Conservation (phyloP, 1,284 basidiomycete species). For the Leccinum angustisporum region DNA sequence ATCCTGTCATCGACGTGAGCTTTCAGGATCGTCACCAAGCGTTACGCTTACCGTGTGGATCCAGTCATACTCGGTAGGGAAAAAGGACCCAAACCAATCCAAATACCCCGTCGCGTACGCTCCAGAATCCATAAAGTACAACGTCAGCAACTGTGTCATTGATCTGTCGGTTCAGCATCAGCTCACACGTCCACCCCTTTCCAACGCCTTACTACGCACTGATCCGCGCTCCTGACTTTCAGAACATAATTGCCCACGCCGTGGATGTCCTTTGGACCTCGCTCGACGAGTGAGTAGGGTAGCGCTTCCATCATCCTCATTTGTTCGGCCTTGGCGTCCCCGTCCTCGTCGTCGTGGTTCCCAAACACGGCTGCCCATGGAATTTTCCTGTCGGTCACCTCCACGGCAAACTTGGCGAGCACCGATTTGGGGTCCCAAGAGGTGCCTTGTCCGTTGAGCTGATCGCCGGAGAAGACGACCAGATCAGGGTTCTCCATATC, state of each 20-base stretch:
- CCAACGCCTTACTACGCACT: slow-evolving; percentile 39
- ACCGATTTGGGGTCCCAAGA: slow-evolving; percentile 87
- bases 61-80: slow-evolving; percentile 77
- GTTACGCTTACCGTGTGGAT: slow-evolving; percentile 54
- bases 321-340: slow-evolving; percentile 61
- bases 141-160: slow-evolving; percentile 81
- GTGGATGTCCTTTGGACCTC: slow-evolving; percentile 79
- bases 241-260: slow-evolving; percentile 88
- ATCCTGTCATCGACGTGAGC: slow-evolving; percentile 36
- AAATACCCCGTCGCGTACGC: slow-evolving; percentile 61
- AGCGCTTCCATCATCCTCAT: slow-evolving; percentile 72
- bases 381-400: slow-evolving; percentile 73
- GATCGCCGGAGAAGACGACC: slow-evolving; percentile 86
- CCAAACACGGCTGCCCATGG: slow-evolving; percentile 92
- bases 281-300: slow-evolving; percentile 81
- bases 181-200: not conserved
- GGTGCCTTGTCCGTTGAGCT: slow-evolving; percentile 84
- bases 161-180: slow-evolving; percentile 47
- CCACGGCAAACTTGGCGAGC: slow-evolving; percentile 82
- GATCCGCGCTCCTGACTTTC: slow-evolving; percentile 72
- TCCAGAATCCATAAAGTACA: slow-evolving; percentile 94
- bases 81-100: slow-evolving; percentile 61
- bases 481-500: slow-evolving; percentile 87
- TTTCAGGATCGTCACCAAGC: not conserved
- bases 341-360: slow-evolving; percentile 86